phyloP scores from a whole-genome alignment of 192 early-diverging fungal species.

The Chytriomyces sp. region DNA sequence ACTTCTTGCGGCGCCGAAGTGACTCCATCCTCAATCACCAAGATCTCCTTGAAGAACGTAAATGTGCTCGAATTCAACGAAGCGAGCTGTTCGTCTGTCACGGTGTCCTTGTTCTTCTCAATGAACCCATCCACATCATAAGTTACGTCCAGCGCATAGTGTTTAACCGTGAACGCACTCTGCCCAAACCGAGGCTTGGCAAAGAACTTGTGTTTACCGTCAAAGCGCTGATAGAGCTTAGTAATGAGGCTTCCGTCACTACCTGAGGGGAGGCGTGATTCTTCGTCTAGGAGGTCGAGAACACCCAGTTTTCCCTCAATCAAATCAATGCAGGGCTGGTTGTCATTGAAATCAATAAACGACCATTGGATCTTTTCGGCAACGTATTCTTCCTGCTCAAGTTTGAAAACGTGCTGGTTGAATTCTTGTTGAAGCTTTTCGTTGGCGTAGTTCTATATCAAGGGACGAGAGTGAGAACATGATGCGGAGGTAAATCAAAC shows the following conservation, averaged over 20 bases:
- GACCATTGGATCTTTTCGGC: conserved; percentile 97
- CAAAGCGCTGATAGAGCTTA: conserved; percentile 89
- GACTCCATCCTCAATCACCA: conserved; percentile 61
- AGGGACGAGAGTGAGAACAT: background rate
- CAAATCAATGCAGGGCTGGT: conserved; percentile 97
- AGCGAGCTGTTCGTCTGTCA: conserved; percentile 86
- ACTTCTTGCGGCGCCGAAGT: conserved; percentile 31
- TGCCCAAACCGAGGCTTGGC: conserved; percentile 90
- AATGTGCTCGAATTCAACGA: conserved; percentile 77
- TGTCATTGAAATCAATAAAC: conserved; percentile 98
- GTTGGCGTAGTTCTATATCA: conserved; percentile 71
- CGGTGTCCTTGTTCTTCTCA: conserved; percentile 99
- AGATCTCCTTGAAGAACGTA: conserved; percentile 79
- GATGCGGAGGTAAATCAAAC: background rate
- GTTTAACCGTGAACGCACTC: conserved; percentile 87
- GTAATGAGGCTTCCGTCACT: conserved; percentile 81
- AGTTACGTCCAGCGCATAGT: conserved; percentile 96
- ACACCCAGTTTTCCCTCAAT: conserved; percentile 96
- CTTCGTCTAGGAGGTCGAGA: conserved; percentile 93
- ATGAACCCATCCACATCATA: conserved; percentile 95
- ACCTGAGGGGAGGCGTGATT: conserved; percentile 83
- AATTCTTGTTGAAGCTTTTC: conserved; percentile 99
- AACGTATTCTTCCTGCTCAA: conserved; percentile 98
- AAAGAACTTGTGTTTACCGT: conserved; percentile 69
- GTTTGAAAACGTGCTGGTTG: conserved; percentile 97